Base-by-base conservation (phyloP, 305 asterid genomes). In the Rubia peregrina region DNA sequence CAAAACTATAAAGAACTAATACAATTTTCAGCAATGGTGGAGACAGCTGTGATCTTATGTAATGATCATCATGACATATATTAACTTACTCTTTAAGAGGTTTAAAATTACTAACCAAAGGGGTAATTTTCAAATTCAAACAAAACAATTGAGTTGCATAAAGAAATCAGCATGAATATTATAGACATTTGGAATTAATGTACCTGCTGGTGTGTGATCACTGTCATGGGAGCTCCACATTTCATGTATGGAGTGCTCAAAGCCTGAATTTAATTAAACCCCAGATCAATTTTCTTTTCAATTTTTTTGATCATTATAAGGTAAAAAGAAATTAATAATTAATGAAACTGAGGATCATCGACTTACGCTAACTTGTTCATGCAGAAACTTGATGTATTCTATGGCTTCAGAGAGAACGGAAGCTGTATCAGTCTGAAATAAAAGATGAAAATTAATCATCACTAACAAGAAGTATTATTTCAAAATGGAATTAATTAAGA, bases 361-460 rank as follows among this genome's bases (percentile, higher is more conserved):
- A 81, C 98, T 84, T 88, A 93, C 98, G 84, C 76, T 70, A 74
- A 93, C 88, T 91, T 93, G 97, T 40, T 89, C 96, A 48, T 93
- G 98, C 73, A 93, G 95, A 75, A 85, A 87, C 72, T 91, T 91
- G 49, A 93, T 91, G 85, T 88, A 93, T 44, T 91, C 98, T 33
- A 87, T 93, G 30, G 96, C 95, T 84, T 93, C 98, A 16, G 97
- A 86, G n/a, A 93, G 91, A 73, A 93, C 98, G 33, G 98, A 93
- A 66, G 98, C 98, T 30, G 98, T 91, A 85, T 93, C 98, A 7
- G 98, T 93, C 98, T 93, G 91, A 22, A 77, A 78, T 49, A 59
- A 46, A 38, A 22, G n/a, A 9, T 0, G 17, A 9, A 53, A 19
- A 64, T 11, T 40, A 30, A 38, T 22, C 42, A 73, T 61, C 76